Evolutionary conservation across 441 rosid species (phyloP), one percentile per base, ranked within the genome.

Genomic region (Adansonia madagascariensis): DNA sequence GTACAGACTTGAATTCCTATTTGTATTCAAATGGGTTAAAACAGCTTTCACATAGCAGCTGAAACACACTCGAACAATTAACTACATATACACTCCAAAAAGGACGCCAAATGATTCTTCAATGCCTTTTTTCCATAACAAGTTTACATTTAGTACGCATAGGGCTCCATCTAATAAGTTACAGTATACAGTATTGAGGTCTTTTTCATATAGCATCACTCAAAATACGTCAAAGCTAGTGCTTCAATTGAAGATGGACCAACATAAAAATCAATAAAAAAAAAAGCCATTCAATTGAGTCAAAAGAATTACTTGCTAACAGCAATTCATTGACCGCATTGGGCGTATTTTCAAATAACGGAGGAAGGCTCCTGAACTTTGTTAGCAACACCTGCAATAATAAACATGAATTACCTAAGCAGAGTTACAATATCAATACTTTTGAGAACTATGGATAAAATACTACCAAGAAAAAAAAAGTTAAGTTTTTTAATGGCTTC

Each of bases 351-450:
- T 92, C 93, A 65, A 95, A 93, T 88, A 95, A 84, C 1, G 99
- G 97, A 7, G 98, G 97, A 69, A 95, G 89, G 85, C 98, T 92
- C 41, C 77, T 82, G 83, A 92, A 93, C 14, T 85, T 90, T 1
- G 97, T 95, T 61, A 95, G 84, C 88, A 88, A 75, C 73, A 93
- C 97, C 98, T 95, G 81, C 69, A 84, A 59, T 17, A 66, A 22
- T 49, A 57, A 71, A 62, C 80, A 64, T 56, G 75, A 61, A 53
- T 17, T 64, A 53, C 6, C 35, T 10, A 55, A 46, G 17, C 46
- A 44, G 17, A 55, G 67, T 22, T 12, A 27, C n/a, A 0, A 52
- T 66, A 65, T 71, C 55, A 77, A 62, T 67, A 65, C 14, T 1
- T 66, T 43, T 44, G 1, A 8, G 27, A 65, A 41, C 50, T 8